Conservation (phyloP, 2,329 filamentous ascomycete genomes). For the Sphaerulina populicola region DNA sequence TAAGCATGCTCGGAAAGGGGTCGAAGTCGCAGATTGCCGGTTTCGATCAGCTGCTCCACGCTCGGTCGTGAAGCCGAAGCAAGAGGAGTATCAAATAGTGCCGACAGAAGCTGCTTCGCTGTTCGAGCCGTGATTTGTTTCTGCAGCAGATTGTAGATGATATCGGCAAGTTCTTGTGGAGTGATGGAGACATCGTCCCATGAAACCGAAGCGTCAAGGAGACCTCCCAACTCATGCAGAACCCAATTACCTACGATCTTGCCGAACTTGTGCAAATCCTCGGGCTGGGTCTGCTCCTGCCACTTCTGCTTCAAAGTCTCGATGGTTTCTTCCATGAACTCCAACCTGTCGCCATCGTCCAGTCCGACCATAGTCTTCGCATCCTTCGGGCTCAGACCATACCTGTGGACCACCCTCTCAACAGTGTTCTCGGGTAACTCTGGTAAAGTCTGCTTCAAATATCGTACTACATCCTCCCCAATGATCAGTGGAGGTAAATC, state of each 20-base stretch:
- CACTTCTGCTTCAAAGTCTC: conserved; percentile 33
- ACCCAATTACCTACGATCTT: conserved; percentile 54
- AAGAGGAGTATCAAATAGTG: conserved; percentile 38
- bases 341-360: conserved; percentile 68
- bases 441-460: conserved; percentile 57
- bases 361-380: conserved; percentile 69
- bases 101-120: conserved; percentile 52
- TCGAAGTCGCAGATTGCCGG: conserved; percentile 48
- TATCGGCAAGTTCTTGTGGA: conserved; percentile 36
- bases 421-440: conserved; percentile 58
- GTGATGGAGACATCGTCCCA: conserved; percentile 39
- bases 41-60: conserved; percentile 48
- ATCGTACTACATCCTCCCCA: conserved; percentile 56
- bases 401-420: conserved; percentile 49
- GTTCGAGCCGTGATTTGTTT: conserved; percentile 47
- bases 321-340: conserved; percentile 70
- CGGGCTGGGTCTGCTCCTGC: conserved; percentile 24
- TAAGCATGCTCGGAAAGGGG: conserved; percentile 52
- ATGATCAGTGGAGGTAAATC: conserved; percentile 77
- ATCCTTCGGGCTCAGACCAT: conserved; percentile 69
- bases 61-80: conserved; percentile 27
- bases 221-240: conserved; percentile 45
- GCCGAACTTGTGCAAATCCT: conserved; percentile 33
- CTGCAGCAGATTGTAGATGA: conserved; percentile 36
- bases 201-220: conserved; percentile 33